Evolutionary conservation across 2,329 filamentous ascomycete genomes (phyloP).

Genomic region (Botrytis fragariae): DNA sequence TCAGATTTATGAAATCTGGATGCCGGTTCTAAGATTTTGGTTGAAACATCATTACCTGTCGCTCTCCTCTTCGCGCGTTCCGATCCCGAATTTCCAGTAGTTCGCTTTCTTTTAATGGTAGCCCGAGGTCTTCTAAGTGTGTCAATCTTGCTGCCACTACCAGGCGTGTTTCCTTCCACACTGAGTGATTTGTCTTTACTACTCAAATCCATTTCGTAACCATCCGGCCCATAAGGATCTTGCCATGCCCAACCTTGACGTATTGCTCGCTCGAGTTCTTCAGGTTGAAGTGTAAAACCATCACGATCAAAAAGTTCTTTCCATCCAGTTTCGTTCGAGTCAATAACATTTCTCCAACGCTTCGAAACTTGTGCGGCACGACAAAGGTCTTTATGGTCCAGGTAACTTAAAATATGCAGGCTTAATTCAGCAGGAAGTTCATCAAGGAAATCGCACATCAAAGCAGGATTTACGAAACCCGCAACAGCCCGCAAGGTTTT

Average conservation of each 20-base stretch:
- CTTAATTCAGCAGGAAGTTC: conserved; percentile 83
- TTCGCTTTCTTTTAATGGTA: conserved; percentile 38
- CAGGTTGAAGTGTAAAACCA: conserved; percentile 73
- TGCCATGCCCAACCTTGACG: conserved; percentile 97
- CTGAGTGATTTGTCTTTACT: conserved; percentile 49
- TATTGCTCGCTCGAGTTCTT: conserved; percentile 83
- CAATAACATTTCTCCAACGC: conserved; percentile 86
- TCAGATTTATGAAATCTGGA: conserved; percentile 53
- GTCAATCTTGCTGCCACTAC: conserved; percentile 21
- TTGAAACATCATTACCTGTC: conserved; percentile 31
- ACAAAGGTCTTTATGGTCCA: conserved; percentile 83
- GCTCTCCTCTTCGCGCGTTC: conserved; percentile 38
- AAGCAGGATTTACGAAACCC: conserved; percentile 84
- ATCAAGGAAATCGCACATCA: conserved; percentile 90
- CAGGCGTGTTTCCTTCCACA: conserved; percentile 43
- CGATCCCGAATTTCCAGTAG: conserved; percentile 24
- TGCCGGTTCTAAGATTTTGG: conserved; percentile 31
- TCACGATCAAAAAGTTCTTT: conserved; percentile 86
- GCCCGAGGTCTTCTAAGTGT: conserved; percentile 31
- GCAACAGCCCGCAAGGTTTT: conserved; percentile 87
- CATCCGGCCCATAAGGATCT: conserved; percentile 71
- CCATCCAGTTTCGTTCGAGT: conserved; percentile 94
- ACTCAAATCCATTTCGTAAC: conserved; percentile 79
- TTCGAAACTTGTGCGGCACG: conserved; percentile 90
- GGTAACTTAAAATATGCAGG: conserved; percentile 81